A percentile compares a stretch with the other conserved stretches of the same genome.
Conservation (phyloP, 139 green algal genomes). For the Eudorina sp. region DNA sequence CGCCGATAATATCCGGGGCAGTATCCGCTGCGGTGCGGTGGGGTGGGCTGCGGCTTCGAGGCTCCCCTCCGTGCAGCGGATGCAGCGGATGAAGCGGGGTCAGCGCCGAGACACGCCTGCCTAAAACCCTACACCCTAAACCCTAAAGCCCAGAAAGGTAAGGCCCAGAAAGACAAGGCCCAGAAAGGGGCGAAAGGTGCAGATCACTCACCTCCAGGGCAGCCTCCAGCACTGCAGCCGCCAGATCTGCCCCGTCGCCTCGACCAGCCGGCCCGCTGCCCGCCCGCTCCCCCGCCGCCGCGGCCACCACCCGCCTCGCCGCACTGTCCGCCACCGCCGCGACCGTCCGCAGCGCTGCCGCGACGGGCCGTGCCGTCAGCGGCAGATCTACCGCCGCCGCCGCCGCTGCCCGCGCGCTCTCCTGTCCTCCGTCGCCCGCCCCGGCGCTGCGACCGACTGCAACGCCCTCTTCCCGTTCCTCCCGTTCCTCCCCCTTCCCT, state of each 20-base stretch:
- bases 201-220: conserved; percentile 50
- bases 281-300: neutral
- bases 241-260: neutral
- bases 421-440: neutral
- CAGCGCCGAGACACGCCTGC: too few species aligned
- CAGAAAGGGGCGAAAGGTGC: neutral
- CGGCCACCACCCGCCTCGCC: neutral
- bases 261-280: neutral
- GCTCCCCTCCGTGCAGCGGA: too few species aligned
- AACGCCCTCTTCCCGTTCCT: too few species aligned
- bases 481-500: neutral
- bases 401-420: too few species aligned
- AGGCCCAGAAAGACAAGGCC: neutral
- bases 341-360: neutral
- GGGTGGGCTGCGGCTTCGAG: too few species aligned
- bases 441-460: too few species aligned
- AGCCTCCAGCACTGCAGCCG: conserved; percentile 33
- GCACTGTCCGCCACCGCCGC: neutral
- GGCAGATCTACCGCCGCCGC: neutral
- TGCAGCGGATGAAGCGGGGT: too few species aligned
- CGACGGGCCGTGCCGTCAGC: neutral
- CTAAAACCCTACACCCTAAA: too few species aligned
- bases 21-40: too few species aligned
- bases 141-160: too few species aligned
- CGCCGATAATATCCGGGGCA: too few species aligned